Evolutionary conservation across 352 stramenopile species (phyloP), one percentile per base, ranked within the genome.

Genomic region (Phytophthora cactorum): DNA sequence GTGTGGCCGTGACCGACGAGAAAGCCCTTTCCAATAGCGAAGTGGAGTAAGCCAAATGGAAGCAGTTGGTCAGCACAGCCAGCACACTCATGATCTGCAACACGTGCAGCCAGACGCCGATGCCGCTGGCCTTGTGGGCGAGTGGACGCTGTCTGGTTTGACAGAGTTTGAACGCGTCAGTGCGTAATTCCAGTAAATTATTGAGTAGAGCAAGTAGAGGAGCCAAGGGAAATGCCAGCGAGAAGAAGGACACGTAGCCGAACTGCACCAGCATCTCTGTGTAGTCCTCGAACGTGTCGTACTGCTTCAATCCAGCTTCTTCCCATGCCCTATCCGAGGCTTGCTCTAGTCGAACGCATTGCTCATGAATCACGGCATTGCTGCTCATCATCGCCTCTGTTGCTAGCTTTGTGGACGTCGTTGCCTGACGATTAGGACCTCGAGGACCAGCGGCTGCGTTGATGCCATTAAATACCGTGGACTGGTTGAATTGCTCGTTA

Each of bases 211-310:
- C 92, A 12, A 99, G 87, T 11, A 98, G 68, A 43, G 96, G 95
- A 9, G 93, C 97, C n/a, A 98, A 86, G n/a, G 96, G 95, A 45
- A 99, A 91, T 2, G 97, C 89, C 12, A 98, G 75, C 50, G 92
- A 98, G 77, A 99, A 99, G 69, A 97, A 98, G 17, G 92, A 96
- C 38, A 98, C 94, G 73, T 98, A 98, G 41, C 92, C 93, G 69
- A 99, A 98, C 70, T 98, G 94, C 57, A 98, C 95, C 44, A 98
- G 68, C 83, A 96, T 92, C 71, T 94, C 86, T 8, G 97, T 95
- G 71, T 98, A 98, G 68, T 98, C 95, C 29, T 97, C 90, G 70
- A 99, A 99, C 68, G 90, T 98, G 62, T 98, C 92, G 75, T 99
- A 97, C 41, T 79, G 68, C 66, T 91, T 87, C 14, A 98, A 78